Percentiles rank a stretch among this genome's conserved stretches.
Conservation (phyloP, 306 rosid species). For the Citrullus mucosospermus region DNA sequence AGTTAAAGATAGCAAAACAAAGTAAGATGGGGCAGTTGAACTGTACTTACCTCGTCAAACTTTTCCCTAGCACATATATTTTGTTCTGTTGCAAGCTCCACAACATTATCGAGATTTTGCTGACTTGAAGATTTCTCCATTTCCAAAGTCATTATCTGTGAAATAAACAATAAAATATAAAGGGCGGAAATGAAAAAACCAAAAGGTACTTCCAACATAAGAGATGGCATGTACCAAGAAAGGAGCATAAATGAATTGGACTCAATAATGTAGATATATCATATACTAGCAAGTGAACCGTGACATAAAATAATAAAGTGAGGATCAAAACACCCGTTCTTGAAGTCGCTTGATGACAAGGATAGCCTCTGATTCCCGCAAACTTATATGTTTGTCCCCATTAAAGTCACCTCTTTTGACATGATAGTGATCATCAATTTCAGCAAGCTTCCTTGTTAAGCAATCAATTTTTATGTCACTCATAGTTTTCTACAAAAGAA, state of each 20-base stretch:
- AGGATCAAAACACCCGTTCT: conserved; percentile 47
- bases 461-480: conserved; percentile 57
- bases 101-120: conserved; percentile 54
- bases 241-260: neutral
- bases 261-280: neutral
- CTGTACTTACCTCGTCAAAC: conserved; percentile 50
- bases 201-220: neutral
- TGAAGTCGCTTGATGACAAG: conserved; percentile 74
- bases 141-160: conserved; percentile 69
- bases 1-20: neutral
- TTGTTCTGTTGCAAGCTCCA: conserved; percentile 68
- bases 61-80: conserved; percentile 46
- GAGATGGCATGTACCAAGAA: neutral
- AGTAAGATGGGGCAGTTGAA: neutral
- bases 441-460: conserved; percentile 40
- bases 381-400: conserved; percentile 35
- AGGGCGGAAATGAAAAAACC: neutral
- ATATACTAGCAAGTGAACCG: neutral
- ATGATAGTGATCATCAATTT: conserved; percentile 28
- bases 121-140: conserved; percentile 70
- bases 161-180: conserved; percentile 3
- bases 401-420: conserved; percentile 8
- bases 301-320: conserved; percentile 1
- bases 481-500: conserved; percentile 46
- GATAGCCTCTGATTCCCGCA: conserved; percentile 56